Evolutionary conservation across 1,139 yeast species (phyloP).

Genomic region (Nakaseomyces bracarensis): DNA sequence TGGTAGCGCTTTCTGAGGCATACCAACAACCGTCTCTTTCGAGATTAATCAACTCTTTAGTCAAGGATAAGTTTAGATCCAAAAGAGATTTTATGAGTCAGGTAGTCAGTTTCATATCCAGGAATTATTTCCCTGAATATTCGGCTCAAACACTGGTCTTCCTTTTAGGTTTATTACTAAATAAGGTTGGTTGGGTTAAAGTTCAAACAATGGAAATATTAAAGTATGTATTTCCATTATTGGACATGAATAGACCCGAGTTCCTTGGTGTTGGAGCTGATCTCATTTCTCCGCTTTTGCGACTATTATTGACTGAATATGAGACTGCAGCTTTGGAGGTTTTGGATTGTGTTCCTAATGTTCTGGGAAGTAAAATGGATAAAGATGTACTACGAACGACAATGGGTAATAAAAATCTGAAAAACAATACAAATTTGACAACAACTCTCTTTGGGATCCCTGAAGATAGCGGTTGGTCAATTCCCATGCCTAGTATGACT

Average conservation of each 20-base stretch:
- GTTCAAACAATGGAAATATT: slow-evolving; percentile 69
- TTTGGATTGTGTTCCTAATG: slow-evolving; percentile 71
- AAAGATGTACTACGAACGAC: slow-evolving; percentile 88
- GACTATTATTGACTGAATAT: slow-evolving; percentile 74
- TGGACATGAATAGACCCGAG: slow-evolving; percentile 70
- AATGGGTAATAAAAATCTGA: slow-evolving; percentile 69
- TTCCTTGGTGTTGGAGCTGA: slow-evolving; percentile 93
- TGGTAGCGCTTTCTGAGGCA: slow-evolving; percentile 54
- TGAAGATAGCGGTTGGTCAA: slow-evolving; percentile 96
- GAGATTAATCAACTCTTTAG: slow-evolving; percentile 65
- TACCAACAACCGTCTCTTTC: slow-evolving; percentile 54
- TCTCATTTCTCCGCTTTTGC: slow-evolving; percentile 76
- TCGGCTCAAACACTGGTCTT: slow-evolving; percentile 71
- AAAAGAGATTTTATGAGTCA: slow-evolving; percentile 84
- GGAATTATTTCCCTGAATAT: slow-evolving; percentile 63
- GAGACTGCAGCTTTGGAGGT: slow-evolving; percentile 88
- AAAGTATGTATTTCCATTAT: slow-evolving; percentile 63
- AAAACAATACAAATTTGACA: slow-evolving; percentile 75
- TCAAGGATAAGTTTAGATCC: slow-evolving; percentile 73
- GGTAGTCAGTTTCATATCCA: slow-evolving; percentile 57
- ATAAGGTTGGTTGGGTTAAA: slow-evolving; percentile 70
- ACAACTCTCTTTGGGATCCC: slow-evolving; percentile 93
- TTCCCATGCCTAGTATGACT: slow-evolving; percentile 88
- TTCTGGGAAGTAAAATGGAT: slow-evolving; percentile 87
- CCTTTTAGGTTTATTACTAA: slow-evolving; percentile 68